Evolutionary conservation across 441 rosid genomes (phyloP).

Genomic region (Pelargonium myrrhifolium): DNA sequence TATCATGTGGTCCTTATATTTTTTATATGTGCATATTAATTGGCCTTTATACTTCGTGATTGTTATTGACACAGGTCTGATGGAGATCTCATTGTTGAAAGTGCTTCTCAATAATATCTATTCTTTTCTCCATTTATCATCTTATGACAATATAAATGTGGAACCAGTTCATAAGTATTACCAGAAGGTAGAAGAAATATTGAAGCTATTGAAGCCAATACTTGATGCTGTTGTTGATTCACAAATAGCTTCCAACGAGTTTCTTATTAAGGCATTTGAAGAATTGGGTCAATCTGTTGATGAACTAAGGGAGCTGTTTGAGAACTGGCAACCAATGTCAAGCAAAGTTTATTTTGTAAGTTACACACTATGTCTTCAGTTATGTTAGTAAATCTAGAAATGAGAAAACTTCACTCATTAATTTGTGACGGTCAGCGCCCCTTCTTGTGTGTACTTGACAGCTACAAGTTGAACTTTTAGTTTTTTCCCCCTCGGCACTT

Average conservation of each 20-base stretch:
- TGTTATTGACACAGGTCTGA: conserved; percentile 39
- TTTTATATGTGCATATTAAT: conserved; percentile 10
- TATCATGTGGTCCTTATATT: conserved; percentile 4
- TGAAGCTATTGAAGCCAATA: conserved; percentile 68
- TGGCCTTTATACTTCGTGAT: neutral
- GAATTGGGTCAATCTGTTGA: conserved; percentile 58
- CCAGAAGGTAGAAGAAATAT: conserved; percentile 58
- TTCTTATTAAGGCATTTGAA: conserved; percentile 49
- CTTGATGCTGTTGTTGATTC: conserved; percentile 55
- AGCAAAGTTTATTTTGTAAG: conserved; percentile 82
- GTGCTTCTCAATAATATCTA: conserved; percentile 55
- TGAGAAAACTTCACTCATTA: too few relatives aligned
- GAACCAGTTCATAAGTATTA: conserved; percentile 58
- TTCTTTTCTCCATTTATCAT: conserved; percentile 47
- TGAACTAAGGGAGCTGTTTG: conserved; percentile 52
- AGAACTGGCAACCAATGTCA: conserved; percentile 57
- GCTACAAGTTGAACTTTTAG: neutral
- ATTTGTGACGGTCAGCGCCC: neutral
- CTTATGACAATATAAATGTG: conserved; percentile 34
- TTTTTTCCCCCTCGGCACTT: too few relatives aligned
- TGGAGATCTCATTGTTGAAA: conserved; percentile 71
- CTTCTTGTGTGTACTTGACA: neutral
- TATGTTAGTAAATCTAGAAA: neutral
- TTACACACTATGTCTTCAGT: conserved; percentile 17
- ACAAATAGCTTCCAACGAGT: conserved; percentile 48